Evolutionary conservation across 2,329 filamentous ascomycete species (phyloP).

Genomic region (Arthrobotrys megalospora): DNA sequence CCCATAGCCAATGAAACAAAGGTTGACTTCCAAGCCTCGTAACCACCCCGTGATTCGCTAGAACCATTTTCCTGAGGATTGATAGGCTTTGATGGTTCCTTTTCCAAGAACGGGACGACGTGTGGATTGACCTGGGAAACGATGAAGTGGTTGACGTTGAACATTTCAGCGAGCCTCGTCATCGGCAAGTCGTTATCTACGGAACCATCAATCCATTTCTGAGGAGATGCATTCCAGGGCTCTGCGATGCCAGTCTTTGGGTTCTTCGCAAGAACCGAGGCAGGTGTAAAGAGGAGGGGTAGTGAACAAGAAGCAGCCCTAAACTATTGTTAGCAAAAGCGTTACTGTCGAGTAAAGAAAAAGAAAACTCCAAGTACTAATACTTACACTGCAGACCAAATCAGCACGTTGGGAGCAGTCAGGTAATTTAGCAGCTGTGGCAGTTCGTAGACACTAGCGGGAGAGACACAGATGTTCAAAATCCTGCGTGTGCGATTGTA

Average conservation of each 20-base stretch:
- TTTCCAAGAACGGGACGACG: constrained; percentile 85
- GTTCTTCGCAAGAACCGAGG: constrained; percentile 85
- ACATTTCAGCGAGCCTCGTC: constrained; percentile 90
- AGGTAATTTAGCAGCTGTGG: constrained; percentile 91
- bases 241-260: constrained; percentile 81
- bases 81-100: constrained; percentile 70
- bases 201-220: constrained; percentile 93
- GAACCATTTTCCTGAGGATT: constrained; percentile 18
- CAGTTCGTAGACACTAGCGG: constrained; percentile 83
- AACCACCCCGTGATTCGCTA: constrained; percentile 26
- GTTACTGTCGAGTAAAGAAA: constrained; percentile 64
- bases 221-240: constrained; percentile 88
- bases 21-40: constrained; percentile 61
- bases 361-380: background rate
- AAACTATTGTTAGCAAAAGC: constrained; percentile 64
- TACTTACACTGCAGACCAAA: constrained; percentile 85
- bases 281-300: constrained; percentile 85
- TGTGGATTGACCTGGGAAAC: constrained; percentile 97
- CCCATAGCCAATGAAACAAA: constrained; percentile 78
- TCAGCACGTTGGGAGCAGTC: constrained; percentile 92
- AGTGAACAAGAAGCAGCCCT: constrained; percentile 91
- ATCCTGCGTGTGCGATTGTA: constrained; percentile 95
- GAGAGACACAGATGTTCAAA: constrained; percentile 93
- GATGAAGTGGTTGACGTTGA: constrained; percentile 98
- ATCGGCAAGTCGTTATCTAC: constrained; percentile 95